Evolutionary conservation across 2,329 filamentous ascomycete genomes (phyloP).

Genomic region (Aspergillus sp.): DNA sequence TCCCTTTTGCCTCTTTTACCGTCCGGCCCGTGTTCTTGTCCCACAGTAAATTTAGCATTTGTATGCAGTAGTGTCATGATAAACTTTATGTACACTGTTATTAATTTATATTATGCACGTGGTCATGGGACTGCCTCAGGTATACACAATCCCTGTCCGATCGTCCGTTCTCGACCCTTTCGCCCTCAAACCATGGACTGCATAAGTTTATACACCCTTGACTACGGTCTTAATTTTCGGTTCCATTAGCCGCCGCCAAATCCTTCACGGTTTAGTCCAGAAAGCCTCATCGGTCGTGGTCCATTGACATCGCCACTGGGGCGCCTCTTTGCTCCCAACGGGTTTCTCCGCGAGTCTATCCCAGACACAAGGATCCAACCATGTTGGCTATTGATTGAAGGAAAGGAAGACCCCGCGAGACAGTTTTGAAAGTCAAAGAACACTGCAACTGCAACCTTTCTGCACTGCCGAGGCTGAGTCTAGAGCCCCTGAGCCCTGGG

Average conservation of each 20-base stretch:
- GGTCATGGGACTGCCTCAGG: neutral
- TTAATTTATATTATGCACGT: no score
- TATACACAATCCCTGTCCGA: neutral
- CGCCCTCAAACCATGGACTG: neutral
- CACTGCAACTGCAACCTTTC: neutral
- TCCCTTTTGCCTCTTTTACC: neutral
- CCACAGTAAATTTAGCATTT: no score
- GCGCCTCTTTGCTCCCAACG: neutral
- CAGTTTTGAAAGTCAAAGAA: neutral
- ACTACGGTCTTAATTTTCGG: neutral
- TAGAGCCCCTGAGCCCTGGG: conserved; percentile 4
- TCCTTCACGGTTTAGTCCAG: neutral
- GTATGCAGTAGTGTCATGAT: no score
- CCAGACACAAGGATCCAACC: neutral
- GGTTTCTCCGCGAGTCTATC: neutral
- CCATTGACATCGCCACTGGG: neutral
- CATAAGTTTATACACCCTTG: neutral
- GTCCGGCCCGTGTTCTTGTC: no score
- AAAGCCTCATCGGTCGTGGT: neutral
- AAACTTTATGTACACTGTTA: no score
- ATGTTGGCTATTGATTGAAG: neutral
- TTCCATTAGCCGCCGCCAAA: neutral
- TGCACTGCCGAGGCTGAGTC: neutral
- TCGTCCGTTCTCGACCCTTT: neutral
- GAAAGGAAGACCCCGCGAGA: neutral